Evolutionary conservation across 2,329 filamentous ascomycete species (phyloP), one percentile per base, ranked within the genome.

Genomic region (Aureobasidium zeae): DNA sequence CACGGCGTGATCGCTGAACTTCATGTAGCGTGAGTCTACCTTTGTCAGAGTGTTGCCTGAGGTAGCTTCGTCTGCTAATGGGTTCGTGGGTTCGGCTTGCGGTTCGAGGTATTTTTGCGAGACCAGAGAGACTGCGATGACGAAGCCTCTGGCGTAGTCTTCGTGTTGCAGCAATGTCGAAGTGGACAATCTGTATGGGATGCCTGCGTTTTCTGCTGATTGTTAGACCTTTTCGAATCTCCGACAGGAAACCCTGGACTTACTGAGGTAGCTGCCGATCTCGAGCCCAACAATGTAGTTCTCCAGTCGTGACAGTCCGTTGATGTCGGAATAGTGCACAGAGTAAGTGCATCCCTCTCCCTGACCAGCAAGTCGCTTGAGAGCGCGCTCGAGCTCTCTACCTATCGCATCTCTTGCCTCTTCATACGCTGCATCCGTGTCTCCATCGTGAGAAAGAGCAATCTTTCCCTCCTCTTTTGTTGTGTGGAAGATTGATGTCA

Each of bases 281-380:
- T 61, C 59, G 13, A 55, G 52, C 1, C 55, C 58, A 12, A 62
- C 52, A 20, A 62, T 62, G 35, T 61, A 61, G 44, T 61, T 61
- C 45, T 63, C 60, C 38, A 63, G 50, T 16, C 55, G 47, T 13
- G 56, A 59, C 43, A 63, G 43, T 1, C 60, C 60, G 34, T 63
- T 63, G 41, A 61, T 49, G 45, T 62, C 58, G 2, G 56, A 57
- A 37, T 55, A 61, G 35, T 63, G 60, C 4, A 62, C 55, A 0
- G 57, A 59, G 33, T 59, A 57, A 10, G 46, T 56, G 36, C 50
- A 35, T 10, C 48, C 38, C 2, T 43, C 49, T 17, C 50, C 50
- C 35, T 53, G 52, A 9, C 44, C 33, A 10, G 37, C 34, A 15
- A 53, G 55, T 8, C 48, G 41, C 39, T 54, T 51, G 46, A 61